phyloP scores from a whole-genome alignment of 352 stramenopile genomes.

The Phytophthora foliorum region DNA sequence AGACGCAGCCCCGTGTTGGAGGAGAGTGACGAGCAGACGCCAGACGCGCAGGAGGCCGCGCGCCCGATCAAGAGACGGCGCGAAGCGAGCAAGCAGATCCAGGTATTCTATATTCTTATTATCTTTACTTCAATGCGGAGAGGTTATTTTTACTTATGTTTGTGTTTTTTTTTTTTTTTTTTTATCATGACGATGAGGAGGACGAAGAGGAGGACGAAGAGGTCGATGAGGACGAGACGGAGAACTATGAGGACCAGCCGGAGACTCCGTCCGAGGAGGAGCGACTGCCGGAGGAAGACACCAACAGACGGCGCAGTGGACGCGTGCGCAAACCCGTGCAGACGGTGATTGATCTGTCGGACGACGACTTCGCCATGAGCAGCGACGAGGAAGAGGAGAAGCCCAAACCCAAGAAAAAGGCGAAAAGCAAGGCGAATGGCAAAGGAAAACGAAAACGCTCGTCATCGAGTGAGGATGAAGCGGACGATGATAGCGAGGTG shows the following conservation, averaged over 20 bases:
- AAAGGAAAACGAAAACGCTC: conserved; percentile 42
- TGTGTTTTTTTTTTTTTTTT: conserved; percentile 26
- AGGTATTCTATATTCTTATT: conserved; percentile 30
- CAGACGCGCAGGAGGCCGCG: conserved; percentile 27
- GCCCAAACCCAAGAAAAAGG: conserved; percentile 40
- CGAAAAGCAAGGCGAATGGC: conserved; percentile 32
- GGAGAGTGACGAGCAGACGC: conserved; percentile 14
- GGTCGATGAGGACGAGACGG: conserved; percentile 45
- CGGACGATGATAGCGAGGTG: conserved; percentile 36
- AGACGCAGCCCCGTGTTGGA: conserved; percentile 26
- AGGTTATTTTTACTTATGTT: conserved; percentile 17
- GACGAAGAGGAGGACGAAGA: conserved; percentile 36
- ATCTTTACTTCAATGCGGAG: conserved; percentile 21
- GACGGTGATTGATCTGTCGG: conserved; percentile 38
- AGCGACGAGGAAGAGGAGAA: conserved; percentile 54
- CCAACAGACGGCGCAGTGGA: conserved; percentile 50
- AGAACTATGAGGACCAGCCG: conserved; percentile 51
- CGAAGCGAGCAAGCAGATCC: conserved; percentile 27
- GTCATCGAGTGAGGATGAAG: conserved; percentile 38
- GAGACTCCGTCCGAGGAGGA: conserved; percentile 42
- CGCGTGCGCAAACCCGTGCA: conserved; percentile 38
- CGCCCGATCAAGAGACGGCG: conserved; percentile 39
- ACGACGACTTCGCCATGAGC: conserved; percentile 45
- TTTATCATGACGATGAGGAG: conserved; percentile 25
- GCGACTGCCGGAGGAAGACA: conserved; percentile 30